Evolutionary conservation across 371 early-diverging fungal species (phyloP).

Genomic region (Mucor velutinosus): DNA sequence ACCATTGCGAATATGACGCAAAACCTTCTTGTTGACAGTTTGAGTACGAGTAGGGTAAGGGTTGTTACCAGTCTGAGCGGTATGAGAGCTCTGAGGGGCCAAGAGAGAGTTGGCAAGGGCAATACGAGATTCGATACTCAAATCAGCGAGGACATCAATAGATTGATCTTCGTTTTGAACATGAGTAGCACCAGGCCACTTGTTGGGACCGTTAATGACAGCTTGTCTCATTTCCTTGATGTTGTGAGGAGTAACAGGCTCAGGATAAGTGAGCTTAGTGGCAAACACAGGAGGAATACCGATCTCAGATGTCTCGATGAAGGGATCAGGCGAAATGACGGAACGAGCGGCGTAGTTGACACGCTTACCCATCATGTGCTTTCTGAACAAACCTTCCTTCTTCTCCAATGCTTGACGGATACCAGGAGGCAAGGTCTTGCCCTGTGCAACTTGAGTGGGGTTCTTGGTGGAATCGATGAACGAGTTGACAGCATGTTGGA

Average conservation of each 20-base stretch:
- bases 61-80: slow-evolving; percentile 46
- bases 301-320: slow-evolving; percentile 98
- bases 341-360: slow-evolving; percentile 99
- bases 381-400: slow-evolving; percentile 99
- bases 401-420: slow-evolving; percentile 98
- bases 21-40: slow-evolving; percentile 93
- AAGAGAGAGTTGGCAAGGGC: slow-evolving; percentile 96
- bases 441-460: slow-evolving; percentile 54
- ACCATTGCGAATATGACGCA: slow-evolving; percentile 96
- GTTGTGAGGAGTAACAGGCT: slow-evolving; percentile 97
- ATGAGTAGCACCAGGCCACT: slow-evolving; percentile 98
- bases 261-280: slow-evolving; percentile 96
- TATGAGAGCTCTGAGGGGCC: slow-evolving; percentile 74
- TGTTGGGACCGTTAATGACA: slow-evolving; percentile 98
- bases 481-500: slow-evolving; percentile 91
- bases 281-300: slow-evolving; percentile 99
- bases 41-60: slow-evolving; percentile 64
- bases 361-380: slow-evolving; percentile 99
- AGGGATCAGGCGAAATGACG: slow-evolving; percentile 99
- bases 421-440: slow-evolving; percentile 75
- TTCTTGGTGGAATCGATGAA: slow-evolving; percentile 93
- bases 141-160: slow-evolving; percentile 70
- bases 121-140: slow-evolving; percentile 89
- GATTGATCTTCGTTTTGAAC: slow-evolving; percentile 95
- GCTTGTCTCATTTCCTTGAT: slow-evolving; percentile 88